A percentile compares a stretch with the other conserved stretches of the same genome.
phyloP scores from a whole-genome alignment of 148 eudicot species.

The Nepenthes mirabilis region DNA sequence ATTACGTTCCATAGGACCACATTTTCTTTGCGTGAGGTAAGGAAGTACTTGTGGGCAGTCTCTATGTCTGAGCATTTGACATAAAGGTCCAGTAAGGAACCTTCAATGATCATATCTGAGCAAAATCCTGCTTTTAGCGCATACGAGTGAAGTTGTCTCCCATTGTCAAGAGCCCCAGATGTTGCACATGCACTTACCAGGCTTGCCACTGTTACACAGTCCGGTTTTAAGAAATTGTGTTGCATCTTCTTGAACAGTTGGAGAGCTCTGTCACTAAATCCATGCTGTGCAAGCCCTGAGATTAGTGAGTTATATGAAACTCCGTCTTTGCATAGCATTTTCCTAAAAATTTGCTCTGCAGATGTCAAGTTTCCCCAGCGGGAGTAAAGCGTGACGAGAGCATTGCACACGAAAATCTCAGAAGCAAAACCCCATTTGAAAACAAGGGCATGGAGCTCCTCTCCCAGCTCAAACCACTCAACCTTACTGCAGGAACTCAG shows the following conservation, averaged over 20 bases:
- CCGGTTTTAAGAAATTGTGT: slow-evolving; percentile 55
- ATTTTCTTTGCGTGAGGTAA: slow-evolving; percentile 47
- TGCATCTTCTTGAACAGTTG: slow-evolving; percentile 63
- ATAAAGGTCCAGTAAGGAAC: slow-evolving; percentile 91
- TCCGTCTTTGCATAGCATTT: slow-evolving; percentile 50
- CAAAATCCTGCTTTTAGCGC: slow-evolving; percentile 71
- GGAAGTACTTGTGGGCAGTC: slow-evolving; percentile 60
- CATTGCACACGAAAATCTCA: slow-evolving; percentile 62
- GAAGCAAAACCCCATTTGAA: slow-evolving; percentile 68
- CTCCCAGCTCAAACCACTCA: slow-evolving; percentile 40
- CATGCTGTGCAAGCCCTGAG: slow-evolving; percentile 74
- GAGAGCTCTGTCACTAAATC: slow-evolving; percentile 45
- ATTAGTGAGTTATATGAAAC: slow-evolving; percentile 83
- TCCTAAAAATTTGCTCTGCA: slow-evolving; percentile 50
- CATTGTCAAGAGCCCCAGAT: slow-evolving; percentile 54
- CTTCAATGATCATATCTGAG: slow-evolving; percentile 76
- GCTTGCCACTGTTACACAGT: slow-evolving; percentile 76
- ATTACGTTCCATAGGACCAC: slow-evolving; percentile 89
- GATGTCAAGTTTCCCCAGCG: slow-evolving; percentile 40
- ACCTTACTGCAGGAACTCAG: slow-evolving; percentile 73
- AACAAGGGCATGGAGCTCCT: slow-evolving; percentile 69
- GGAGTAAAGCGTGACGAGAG: slow-evolving; percentile 69
- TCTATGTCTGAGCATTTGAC: slow-evolving; percentile 75
- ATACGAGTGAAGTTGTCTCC: slow-evolving; percentile 73
- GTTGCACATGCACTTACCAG: slow-evolving; percentile 69